Evolutionary conservation across 2,329 filamentous ascomycete genomes (phyloP).

Genomic region (Talaromyces marneffei): DNA sequence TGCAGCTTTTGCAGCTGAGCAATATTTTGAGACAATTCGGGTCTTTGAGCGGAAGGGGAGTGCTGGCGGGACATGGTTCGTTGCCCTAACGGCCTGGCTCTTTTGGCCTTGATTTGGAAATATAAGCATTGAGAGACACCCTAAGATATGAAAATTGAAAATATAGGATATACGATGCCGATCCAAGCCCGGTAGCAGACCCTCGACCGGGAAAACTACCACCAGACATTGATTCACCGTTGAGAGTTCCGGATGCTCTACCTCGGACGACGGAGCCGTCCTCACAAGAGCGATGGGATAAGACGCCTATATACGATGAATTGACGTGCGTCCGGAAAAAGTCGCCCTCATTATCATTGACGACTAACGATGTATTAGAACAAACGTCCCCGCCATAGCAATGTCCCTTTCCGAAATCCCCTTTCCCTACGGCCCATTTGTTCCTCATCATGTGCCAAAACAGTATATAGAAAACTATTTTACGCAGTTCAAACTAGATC

Average conservation of each 20-base stretch:
- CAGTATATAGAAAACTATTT: constrained; percentile 56
- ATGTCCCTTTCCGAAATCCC: constrained; percentile 46
- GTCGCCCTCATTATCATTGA: too few species aligned
- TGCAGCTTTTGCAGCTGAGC: constrained; percentile 30
- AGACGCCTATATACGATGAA: constrained; percentile 32
- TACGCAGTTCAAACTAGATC: constrained; percentile 45
- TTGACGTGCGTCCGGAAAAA: constrained; percentile 25
- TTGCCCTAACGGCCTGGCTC: background rate
- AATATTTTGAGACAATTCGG: constrained; percentile 28
- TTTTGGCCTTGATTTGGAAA: background rate
- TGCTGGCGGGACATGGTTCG: constrained; percentile 32
- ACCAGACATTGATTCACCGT: constrained; percentile 27
- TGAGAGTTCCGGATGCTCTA: constrained; percentile 22
- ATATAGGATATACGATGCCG: constrained; percentile 32
- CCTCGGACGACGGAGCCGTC: constrained; percentile 23
- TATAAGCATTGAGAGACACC: background rate
- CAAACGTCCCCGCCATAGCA: constrained; percentile 36
- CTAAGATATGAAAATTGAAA: background rate
- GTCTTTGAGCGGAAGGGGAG: constrained; percentile 32
- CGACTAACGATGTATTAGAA: constrained; percentile 17
- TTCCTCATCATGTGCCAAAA: constrained; percentile 50
- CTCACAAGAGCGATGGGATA: constrained; percentile 27
- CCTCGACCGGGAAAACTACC: constrained; percentile 28
- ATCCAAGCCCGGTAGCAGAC: constrained; percentile 23
- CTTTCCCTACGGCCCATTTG: constrained; percentile 53